Percentiles rank a stretch among this genome's conserved stretches.
Evolutionary conservation across 176 grass and related monocot genomes (phyloP).

Genomic region (Aegilops umbellulata): DNA sequence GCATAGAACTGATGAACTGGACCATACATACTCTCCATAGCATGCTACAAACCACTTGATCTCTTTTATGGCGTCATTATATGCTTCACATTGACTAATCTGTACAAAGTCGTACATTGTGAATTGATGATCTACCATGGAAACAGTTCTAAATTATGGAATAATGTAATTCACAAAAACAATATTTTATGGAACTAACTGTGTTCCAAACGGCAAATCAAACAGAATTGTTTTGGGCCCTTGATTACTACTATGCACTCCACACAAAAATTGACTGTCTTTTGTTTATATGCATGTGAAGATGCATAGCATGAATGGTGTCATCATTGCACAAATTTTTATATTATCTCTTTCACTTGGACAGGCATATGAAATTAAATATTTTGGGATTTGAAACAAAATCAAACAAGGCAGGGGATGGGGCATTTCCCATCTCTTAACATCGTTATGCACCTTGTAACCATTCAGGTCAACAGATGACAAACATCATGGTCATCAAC

Average conservation of each 20-base stretch:
- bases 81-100: background rate
- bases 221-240: background rate
- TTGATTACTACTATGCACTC: background rate
- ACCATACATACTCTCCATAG: background rate
- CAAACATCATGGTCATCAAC: too few species aligned
- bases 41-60: background rate
- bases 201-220: background rate
- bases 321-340: background rate
- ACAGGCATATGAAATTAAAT: background rate
- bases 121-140: background rate
- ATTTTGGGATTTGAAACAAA: background rate
- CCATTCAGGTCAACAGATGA: too few species aligned
- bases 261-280: background rate
- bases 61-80: background rate
- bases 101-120: background rate
- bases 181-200: background rate
- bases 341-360: background rate
- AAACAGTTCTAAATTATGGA: background rate
- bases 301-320: background rate
- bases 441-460: too few species aligned
- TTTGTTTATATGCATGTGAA: background rate
- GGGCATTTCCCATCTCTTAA: too few species aligned
- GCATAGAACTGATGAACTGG: background rate
- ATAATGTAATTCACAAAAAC: background rate
- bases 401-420: background rate